A percentile compares a stretch with the other conserved stretches of the same genome.
These are phyloP conservation scores for Bryoerythrophyllum caledonicum DNA, from an alignment of 225 moss, liverwort and hornwort genomes.

Conservation along the genomic window DNA sequence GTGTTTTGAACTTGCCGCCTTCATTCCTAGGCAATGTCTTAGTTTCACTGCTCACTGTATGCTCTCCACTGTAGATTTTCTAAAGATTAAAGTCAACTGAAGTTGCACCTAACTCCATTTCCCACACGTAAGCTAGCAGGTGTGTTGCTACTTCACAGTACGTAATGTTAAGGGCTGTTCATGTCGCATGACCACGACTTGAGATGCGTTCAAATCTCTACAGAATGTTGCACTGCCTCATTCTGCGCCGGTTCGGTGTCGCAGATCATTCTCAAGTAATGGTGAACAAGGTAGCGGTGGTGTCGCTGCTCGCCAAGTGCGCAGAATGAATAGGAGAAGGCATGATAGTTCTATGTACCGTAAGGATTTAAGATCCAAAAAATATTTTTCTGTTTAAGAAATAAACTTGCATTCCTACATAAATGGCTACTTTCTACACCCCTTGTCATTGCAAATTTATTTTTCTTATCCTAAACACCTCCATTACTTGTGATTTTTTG, in stretches of 20 bases:
- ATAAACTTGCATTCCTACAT: too few relatives aligned
- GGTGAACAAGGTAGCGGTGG: not conserved
- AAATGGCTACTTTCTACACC: too few relatives aligned
- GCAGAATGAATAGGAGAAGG: too few relatives aligned
- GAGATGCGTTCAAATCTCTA: not conserved
- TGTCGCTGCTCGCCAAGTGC: not conserved
- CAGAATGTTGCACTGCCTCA: not conserved
- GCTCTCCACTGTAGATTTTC: not conserved
- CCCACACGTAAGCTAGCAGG: not conserved
- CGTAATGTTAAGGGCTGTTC: conserved; percentile 3
- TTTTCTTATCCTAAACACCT: too few relatives aligned
- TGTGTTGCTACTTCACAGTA: too few relatives aligned
- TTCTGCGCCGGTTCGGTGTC: not conserved
- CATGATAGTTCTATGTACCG: too few relatives aligned
- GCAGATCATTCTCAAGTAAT: conserved; percentile 6
- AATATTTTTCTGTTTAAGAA: too few relatives aligned
- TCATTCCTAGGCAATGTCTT: not conserved
- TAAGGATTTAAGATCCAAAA: too few relatives aligned
- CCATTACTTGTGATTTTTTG: too few relatives aligned
- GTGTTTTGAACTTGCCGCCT: not conserved
- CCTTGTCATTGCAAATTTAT: too few relatives aligned
- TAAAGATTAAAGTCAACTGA: conserved; percentile 2
- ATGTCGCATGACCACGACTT: not conserved
- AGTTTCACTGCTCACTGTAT: not conserved
- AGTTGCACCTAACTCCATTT: conserved; percentile 5